Evolutionary conservation across 2,329 filamentous ascomycete genomes (phyloP).

Genomic region (Aspergillus thermomutatus): DNA sequence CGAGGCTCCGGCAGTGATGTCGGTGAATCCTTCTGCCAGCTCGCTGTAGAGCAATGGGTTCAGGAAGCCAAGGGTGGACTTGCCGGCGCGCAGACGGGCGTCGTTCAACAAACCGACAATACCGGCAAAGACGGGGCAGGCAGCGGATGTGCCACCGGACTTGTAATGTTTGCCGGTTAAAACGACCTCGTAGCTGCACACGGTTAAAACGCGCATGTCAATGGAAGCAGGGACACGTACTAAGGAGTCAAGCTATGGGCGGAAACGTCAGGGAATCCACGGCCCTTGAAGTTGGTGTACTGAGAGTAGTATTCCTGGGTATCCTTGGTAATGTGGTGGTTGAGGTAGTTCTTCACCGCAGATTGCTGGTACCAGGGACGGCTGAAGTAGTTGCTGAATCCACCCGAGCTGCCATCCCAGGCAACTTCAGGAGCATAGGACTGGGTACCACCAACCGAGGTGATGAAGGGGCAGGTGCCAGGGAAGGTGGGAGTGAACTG

Average conservation of each 20-base stretch:
- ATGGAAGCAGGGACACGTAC: constrained; percentile 41
- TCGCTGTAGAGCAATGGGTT: constrained; percentile 56
- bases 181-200: constrained; percentile 13
- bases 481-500: constrained; percentile 63
- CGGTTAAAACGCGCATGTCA: neutral
- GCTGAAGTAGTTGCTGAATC: constrained; percentile 52
- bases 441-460: constrained; percentile 60
- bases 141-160: constrained; percentile 31
- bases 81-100: constrained; percentile 50
- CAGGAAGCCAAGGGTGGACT: constrained; percentile 51
- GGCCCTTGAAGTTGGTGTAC: constrained; percentile 51
- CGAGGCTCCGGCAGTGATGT: constrained; percentile 37
- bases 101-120: constrained; percentile 60
- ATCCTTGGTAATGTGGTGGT: constrained; percentile 28
- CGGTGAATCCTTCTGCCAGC: constrained; percentile 49
- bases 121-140: constrained; percentile 55
- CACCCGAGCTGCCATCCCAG: constrained; percentile 45
- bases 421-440: constrained; percentile 48
- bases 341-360: constrained; percentile 46
- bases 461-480: constrained; percentile 65
- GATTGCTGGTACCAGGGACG: constrained; percentile 48
- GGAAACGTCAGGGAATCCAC: constrained; percentile 58
- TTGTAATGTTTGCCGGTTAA: constrained; percentile 5
- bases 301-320: constrained; percentile 39
- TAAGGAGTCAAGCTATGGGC: constrained; percentile 51